Evolutionary conservation across 805 yeast species (phyloP).

Genomic region (Cyberlindnera maclurae): DNA sequence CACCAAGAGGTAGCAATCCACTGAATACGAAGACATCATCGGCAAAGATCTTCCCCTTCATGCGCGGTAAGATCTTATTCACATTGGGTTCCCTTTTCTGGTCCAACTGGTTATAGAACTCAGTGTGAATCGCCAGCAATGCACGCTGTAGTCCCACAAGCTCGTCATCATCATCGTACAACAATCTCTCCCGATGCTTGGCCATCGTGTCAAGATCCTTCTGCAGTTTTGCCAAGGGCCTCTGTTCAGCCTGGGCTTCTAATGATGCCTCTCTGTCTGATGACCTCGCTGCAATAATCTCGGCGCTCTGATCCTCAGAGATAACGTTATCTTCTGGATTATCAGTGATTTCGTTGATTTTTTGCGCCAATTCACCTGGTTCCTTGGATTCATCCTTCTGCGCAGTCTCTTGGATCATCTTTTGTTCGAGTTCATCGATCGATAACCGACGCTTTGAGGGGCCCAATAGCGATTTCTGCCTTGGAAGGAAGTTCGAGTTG

Average conservation of each 20-base stretch:
- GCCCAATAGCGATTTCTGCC: conserved; percentile 52
- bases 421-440: conserved; percentile 49
- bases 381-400: conserved; percentile 25
- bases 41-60: conserved; percentile 62
- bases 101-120: conserved; percentile 51
- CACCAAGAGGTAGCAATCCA: conserved; percentile 85
- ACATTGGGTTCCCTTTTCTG: conserved; percentile 48
- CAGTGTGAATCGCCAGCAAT: conserved; percentile 54
- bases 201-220: conserved; percentile 47
- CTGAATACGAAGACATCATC: conserved; percentile 73
- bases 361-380: no score
- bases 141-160: conserved; percentile 55
- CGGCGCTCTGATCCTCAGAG: conserved; percentile 25
- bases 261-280: conserved; percentile 60
- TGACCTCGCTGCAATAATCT: conserved; percentile 27
- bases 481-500: conserved; percentile 85
- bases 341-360: conserved; percentile 19
- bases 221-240: conserved; percentile 82
- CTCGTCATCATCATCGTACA: conserved; percentile 79
- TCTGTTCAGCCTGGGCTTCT: conserved; percentile 72
- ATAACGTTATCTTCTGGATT: conserved; percentile 24
- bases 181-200: conserved; percentile 31
- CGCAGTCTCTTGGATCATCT: conserved; percentile 24
- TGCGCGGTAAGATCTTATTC: conserved; percentile 60
- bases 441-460: conserved; percentile 58